Percentiles rank a stretch among this genome's conserved stretches.
phyloP scores from a whole-genome alignment of 2,329 filamentous ascomycete genomes.

The Aspergillus udagawae region DNA sequence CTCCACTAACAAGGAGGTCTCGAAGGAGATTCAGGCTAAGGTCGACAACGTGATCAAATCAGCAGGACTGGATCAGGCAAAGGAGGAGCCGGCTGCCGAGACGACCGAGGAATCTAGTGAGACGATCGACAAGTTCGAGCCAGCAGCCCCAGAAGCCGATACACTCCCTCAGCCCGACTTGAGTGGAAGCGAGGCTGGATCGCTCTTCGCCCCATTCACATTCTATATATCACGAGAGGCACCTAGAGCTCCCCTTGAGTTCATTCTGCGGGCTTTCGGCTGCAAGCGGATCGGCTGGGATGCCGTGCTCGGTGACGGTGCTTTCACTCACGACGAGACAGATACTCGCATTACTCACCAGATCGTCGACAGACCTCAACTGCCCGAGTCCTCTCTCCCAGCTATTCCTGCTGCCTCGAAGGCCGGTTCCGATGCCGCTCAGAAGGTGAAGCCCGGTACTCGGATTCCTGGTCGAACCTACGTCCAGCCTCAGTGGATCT shows the following conservation, averaged over 20 bases:
- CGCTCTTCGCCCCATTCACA: slow-evolving; percentile 83
- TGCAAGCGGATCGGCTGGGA: slow-evolving; percentile 98
- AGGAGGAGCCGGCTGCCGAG: slow-evolving; percentile 43
- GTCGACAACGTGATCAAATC: slow-evolving; percentile 54
- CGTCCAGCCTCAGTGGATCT: slow-evolving; percentile 96
- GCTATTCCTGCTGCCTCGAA: slow-evolving; percentile 42
- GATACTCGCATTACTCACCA: slow-evolving; percentile 93
- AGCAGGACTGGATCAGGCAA: slow-evolving; percentile 37
- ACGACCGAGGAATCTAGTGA: slow-evolving; percentile 51
- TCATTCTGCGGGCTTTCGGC: slow-evolving; percentile 87
- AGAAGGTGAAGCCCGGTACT: slow-evolving; percentile 55
- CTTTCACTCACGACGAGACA: slow-evolving; percentile 84
- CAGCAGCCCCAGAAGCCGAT: slow-evolving; percentile 78
- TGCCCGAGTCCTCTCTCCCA: slow-evolving; percentile 54
- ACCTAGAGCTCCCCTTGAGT: slow-evolving; percentile 83
- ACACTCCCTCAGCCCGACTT: slow-evolving; percentile 73
- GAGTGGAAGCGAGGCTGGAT: slow-evolving; percentile 62
- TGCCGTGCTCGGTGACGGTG: slow-evolving; percentile 79
- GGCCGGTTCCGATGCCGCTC: slow-evolving; percentile 42
- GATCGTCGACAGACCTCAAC: slow-evolving; percentile 82
- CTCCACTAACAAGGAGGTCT: slow-evolving; percentile 54
- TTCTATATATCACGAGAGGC: slow-evolving; percentile 94
- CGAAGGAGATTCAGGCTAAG: slow-evolving; percentile 65
- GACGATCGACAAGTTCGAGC: slow-evolving; percentile 87
- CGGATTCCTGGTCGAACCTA: slow-evolving; percentile 90